phyloP scores from a whole-genome alignment of 768 basidiomycete species.

The Rhizopogon sp. region DNA sequence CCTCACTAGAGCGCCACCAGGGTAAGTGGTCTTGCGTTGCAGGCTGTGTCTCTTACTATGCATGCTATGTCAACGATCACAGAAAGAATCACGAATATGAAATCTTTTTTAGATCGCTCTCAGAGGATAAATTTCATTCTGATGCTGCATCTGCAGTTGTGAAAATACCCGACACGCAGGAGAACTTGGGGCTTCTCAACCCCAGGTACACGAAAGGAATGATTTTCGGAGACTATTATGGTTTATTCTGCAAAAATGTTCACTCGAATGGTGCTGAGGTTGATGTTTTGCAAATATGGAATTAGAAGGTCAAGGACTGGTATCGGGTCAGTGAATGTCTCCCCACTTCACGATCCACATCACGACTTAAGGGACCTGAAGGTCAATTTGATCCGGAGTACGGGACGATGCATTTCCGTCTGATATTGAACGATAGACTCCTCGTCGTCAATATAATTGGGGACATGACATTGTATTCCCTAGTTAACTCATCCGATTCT shows the following conservation, averaged over 20 bases:
- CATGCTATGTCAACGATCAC: background rate
- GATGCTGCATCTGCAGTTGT: background rate
- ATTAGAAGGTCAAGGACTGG: background rate
- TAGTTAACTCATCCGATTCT: background rate
- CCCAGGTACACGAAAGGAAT: no score
- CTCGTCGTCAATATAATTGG: background rate
- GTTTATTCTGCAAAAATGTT: background rate
- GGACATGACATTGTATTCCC: background rate
- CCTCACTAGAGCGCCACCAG: background rate
- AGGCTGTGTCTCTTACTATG: no score
- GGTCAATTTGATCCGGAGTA: no score
- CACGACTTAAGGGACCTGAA: background rate
- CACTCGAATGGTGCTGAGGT: background rate
- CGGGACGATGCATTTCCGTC: background rate
- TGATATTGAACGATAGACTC: background rate
- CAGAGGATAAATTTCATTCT: background rate
- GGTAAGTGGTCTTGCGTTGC: background rate
- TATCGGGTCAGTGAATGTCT: background rate
- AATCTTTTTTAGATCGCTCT: background rate
- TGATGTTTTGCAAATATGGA: background rate
- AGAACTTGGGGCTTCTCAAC: no score
- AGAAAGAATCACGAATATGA: background rate
- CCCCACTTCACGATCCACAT: no score
- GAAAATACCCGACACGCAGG: background rate
- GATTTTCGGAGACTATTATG: background rate